These are phyloP conservation scores for Digitaria exilis DNA, from an alignment of 202 grass and related monocot genomes.

Conservation along the genomic window DNA sequence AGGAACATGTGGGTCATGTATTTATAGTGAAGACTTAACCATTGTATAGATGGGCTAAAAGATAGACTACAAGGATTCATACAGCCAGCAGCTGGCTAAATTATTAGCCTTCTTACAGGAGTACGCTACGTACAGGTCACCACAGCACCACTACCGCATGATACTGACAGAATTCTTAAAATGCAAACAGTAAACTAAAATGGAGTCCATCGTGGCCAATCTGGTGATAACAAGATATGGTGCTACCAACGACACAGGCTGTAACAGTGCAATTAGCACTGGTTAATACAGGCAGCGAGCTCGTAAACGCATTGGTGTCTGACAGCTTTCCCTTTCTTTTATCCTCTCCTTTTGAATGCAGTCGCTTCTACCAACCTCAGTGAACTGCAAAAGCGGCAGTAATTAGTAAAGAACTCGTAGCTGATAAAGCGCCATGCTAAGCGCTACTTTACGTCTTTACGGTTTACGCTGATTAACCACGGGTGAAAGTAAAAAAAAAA, in stretches of 20 bases:
- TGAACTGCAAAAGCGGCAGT: constrained; percentile 42
- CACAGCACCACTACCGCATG: not conserved
- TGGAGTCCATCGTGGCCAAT: not conserved
- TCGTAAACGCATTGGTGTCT: constrained; percentile 20
- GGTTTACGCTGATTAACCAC: not conserved
- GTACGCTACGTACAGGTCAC: not conserved
- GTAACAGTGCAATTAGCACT: not conserved
- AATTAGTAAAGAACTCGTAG: not conserved
- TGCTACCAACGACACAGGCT: not conserved
- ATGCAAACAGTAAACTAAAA: not conserved
- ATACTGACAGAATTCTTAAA: not conserved
- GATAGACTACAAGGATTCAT: no score
- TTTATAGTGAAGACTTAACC: no score
- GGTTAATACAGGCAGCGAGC: not conserved
- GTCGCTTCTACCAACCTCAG: constrained; percentile 35
- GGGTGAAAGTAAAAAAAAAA: not conserved
- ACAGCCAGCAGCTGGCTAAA: no score
- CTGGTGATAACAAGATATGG: not conserved
- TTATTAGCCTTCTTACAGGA: no score
- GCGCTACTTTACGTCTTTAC: constrained; percentile 14
- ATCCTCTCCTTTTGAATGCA: not conserved
- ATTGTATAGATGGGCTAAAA: no score
- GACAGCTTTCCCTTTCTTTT: not conserved
- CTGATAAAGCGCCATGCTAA: not conserved
- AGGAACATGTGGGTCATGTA: no score